phyloP scores from a whole-genome alignment of 225 moss, liverwort and hornwort species.

The Pseudisothecium myosuroides region DNA sequence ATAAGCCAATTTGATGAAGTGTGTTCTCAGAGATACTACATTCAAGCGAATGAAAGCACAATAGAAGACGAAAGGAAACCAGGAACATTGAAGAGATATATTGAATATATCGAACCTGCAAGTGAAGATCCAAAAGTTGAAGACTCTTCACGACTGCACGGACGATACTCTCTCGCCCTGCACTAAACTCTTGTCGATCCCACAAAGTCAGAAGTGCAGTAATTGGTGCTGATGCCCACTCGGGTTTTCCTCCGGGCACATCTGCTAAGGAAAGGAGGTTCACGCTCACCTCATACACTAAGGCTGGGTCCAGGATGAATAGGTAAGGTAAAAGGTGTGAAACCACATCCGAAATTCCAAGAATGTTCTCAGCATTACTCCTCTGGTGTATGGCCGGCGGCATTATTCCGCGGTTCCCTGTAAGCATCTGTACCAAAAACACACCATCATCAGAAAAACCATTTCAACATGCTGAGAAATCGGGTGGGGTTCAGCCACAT shows the following conservation, averaged over 20 bases:
- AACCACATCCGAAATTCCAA: conserved; percentile 89
- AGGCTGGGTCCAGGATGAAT: conserved; percentile 83
- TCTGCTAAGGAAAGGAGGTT: conserved; percentile 91
- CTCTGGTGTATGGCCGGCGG: conserved; percentile 35
- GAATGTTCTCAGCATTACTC: conserved; percentile 78
- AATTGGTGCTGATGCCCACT: conserved; percentile 92
- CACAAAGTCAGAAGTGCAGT: conserved; percentile 84
- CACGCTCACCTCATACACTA: conserved; percentile 89
- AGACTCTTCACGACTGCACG: conserved; percentile 94
- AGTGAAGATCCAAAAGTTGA: conserved; percentile 90
- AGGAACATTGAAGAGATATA: background rate
- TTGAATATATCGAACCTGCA: conserved; percentile 41
- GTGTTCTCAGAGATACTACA: background rate
- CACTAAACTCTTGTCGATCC: conserved; percentile 96
- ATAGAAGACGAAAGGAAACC: background rate
- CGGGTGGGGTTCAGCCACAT: background rate
- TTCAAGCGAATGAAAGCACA: background rate
- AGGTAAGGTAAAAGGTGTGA: conserved; percentile 90
- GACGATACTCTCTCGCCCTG: conserved; percentile 95
- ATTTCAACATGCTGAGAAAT: background rate
- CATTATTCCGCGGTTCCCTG: conserved; percentile 45
- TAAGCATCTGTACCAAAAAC: conserved; percentile 47
- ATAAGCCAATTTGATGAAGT: background rate
- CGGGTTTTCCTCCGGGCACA: conserved; percentile 94
- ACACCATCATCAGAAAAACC: background rate